These are phyloP conservation scores for Geranium rotundifolium DNA, from an alignment of 345 rosid genomes.

Conservation along the genomic window DNA sequence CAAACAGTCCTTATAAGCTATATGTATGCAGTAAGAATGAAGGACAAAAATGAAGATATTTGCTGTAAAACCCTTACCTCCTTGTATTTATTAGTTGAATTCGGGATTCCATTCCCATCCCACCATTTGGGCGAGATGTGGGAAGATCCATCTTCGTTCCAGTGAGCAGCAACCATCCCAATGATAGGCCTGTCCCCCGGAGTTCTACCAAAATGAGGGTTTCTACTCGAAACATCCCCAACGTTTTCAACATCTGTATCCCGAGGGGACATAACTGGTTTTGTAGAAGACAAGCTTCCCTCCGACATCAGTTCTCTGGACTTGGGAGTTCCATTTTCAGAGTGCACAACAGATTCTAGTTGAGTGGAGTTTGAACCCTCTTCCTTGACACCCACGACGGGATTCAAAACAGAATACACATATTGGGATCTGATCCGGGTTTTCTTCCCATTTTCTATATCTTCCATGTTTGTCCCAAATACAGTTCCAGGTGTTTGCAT, in stretches of 20 bases:
- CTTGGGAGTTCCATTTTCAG: conserved; percentile 23
- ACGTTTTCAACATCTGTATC: conserved; percentile 14
- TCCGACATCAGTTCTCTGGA: conserved; percentile 26
- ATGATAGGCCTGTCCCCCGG: conserved; percentile 76
- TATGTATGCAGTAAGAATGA: not conserved
- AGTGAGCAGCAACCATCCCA: conserved; percentile 84
- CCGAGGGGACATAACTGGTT: conserved; percentile 18
- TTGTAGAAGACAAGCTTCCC: conserved; percentile 47
- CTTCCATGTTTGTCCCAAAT: conserved; percentile 46
- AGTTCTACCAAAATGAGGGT: conserved; percentile 27
- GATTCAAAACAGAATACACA: conserved; percentile 35
- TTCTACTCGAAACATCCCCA: conserved; percentile 12
- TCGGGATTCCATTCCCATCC: conserved; percentile 98
- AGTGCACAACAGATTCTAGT: conserved; percentile 21
- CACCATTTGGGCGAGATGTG: conserved; percentile 68
- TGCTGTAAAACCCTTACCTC: conserved; percentile 38
- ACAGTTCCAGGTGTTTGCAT: conserved; percentile 98
- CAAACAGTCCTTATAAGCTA: not conserved
- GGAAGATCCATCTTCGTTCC: conserved; percentile 54
- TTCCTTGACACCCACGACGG: conserved; percentile 35
- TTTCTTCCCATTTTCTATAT: conserved; percentile 36
- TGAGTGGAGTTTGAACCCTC: conserved; percentile 17
- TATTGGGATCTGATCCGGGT: conserved; percentile 64
- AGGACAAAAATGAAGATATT: not conserved
- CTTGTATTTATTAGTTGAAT: conserved; percentile 87